Evolutionary conservation across 257 asterid species (phyloP).

Genomic region (Paraleonurus japonicus): DNA sequence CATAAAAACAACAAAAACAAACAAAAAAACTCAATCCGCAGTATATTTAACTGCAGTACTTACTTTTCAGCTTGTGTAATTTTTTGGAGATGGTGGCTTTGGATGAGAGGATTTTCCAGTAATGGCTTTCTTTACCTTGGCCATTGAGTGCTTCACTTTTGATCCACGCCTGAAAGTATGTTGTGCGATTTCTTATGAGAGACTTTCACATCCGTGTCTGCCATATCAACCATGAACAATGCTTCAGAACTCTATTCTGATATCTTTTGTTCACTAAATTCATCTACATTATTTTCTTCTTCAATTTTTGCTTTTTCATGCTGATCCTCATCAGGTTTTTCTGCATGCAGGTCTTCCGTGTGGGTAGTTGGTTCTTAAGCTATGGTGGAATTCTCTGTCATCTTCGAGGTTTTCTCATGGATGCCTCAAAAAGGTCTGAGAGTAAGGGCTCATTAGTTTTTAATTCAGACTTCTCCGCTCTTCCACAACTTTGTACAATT

Average conservation of each 20-base stretch:
- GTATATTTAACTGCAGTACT: background rate
- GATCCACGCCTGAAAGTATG: too few relatives aligned
- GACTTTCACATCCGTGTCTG: too few relatives aligned
- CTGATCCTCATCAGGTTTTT: too few relatives aligned
- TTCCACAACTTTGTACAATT: constrained; percentile 17
- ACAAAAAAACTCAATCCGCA: constrained; percentile 21
- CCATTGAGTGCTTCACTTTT: too few relatives aligned
- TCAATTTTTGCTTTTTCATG: too few relatives aligned
- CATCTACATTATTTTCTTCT: too few relatives aligned
- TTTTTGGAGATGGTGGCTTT: constrained; percentile 61
- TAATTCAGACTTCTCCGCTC: constrained; percentile 25
- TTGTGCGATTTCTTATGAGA: too few relatives aligned
- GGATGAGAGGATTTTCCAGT: too few relatives aligned
- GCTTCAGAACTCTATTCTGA: constrained; percentile 43
- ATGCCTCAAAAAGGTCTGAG: constrained; percentile 33
- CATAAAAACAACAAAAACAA: background rate
- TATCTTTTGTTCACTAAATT: constrained; percentile 33
- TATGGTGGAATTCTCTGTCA: constrained; percentile 9
- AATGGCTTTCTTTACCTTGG: too few relatives aligned
- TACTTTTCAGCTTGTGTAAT: constrained; percentile 4
- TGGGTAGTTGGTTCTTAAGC: constrained; percentile 26
- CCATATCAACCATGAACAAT: constrained; percentile 57
- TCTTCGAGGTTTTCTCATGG: constrained; percentile 28
- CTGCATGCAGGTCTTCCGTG: constrained; percentile 32
- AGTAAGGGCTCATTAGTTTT: constrained; percentile 21